Conservation (phyloP, 345 rosid genomes). For the Zanthoxylum bungeanum region DNA sequence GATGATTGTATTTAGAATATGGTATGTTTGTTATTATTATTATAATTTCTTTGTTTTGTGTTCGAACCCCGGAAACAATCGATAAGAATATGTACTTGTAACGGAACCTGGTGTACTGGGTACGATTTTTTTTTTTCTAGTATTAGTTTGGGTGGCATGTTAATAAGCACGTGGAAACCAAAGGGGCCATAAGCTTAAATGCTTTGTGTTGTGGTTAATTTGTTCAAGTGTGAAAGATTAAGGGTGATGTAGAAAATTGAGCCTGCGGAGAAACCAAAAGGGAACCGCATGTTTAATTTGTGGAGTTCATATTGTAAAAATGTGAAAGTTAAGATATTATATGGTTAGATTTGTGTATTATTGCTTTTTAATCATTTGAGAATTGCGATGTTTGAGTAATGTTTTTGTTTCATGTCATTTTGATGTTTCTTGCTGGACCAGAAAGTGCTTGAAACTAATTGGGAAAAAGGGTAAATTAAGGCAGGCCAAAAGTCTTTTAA, state of each 20-base stretch:
- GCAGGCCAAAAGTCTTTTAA: no score
- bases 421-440: neutral
- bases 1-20: neutral
- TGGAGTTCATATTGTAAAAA: neutral
- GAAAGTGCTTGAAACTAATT: no score
- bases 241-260: neutral
- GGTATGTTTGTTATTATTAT: neutral
- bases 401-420: neutral
- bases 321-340: neutral
- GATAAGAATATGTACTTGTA: no score
- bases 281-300: constrained; percentile 10
- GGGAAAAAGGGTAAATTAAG: no score
- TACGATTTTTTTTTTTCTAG: no score
- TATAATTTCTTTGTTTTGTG: neutral
- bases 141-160: no score
- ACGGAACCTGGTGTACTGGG: no score
- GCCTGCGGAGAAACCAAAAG: constrained; percentile 17
- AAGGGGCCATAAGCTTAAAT: constrained; percentile 39
- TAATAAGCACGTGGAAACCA: constrained; percentile 33
- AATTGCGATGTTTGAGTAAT: no score
- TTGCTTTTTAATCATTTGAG: no score
- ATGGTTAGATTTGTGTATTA: neutral
- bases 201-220: constrained; percentile 16
- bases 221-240: no score
- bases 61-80: no score